Evolutionary conservation across 2,329 filamentous ascomycete species (phyloP), one percentile per base, ranked within the genome.

Genomic region (Biscogniauxia marginata): DNA sequence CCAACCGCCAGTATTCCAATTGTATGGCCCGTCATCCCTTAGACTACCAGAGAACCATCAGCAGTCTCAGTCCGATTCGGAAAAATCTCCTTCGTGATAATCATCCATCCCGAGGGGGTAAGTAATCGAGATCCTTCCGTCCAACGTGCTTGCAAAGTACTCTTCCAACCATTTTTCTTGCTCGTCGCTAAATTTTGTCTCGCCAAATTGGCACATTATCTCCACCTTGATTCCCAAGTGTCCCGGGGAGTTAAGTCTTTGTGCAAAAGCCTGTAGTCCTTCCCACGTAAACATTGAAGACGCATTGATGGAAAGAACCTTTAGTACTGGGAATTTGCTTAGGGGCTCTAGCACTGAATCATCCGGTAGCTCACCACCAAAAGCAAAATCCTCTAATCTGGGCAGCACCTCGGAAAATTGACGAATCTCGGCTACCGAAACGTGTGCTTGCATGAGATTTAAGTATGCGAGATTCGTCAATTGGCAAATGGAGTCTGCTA

Each of bases 281-380:
- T 75, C 67, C 3, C 72, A 71, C 0, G 80, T 82, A 66, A 89
- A 87, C 2, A 70, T 69, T 0, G 85, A 84, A 2, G 80, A 71
- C 2, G 81, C 83, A 39, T 76, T 78, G 45, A 88, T 79, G 4
- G 76, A 78, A 6, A 88, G 71, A 3, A 71, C 74, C 47, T 77
- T 79, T 34, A 89, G 70, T 25, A 78, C 74, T 3, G 67, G 67
- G 46, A 87, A 71, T 1, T 19, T 53, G 7, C 63, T 53, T 0
- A 77, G 55, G 0, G 60, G 56, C 5, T 67, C 67, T 9, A 80
- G 74, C 11, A 85, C 66, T 3, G 68, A 65, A 30, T 76, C 74
- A 57, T 85, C 79, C 4, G 79, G 75, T 20, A 82, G 69, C 16
- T 80, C 79, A 46, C 85, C 84, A 46, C 77, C 79, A 49, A 88